These are phyloP conservation scores for Plantago elongata DNA, from an alignment of 257 asterid species.

Conservation along the genomic window DNA sequence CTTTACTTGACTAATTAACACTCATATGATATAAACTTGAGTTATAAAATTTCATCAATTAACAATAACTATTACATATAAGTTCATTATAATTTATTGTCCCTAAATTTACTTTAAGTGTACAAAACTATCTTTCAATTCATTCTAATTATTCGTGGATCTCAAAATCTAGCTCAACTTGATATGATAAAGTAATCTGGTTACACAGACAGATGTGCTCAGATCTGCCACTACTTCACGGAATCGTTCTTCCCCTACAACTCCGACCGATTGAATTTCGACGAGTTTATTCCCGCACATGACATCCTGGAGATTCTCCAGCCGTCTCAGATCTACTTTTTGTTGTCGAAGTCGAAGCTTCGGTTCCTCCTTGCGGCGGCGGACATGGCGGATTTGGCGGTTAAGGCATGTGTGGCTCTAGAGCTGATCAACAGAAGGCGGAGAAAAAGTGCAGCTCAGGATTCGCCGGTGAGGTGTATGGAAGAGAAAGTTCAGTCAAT, in stretches of 20 bases:
- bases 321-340: constrained; percentile 55
- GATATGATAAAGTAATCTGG: too few species aligned
- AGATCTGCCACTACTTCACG: constrained; percentile 21
- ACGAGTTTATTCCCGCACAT: constrained; percentile 50
- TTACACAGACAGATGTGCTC: too few species aligned
- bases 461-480: constrained; percentile 32
- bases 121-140: too few species aligned
- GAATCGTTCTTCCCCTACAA: constrained; percentile 45
- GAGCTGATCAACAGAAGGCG: constrained; percentile 27
- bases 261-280: constrained; percentile 55
- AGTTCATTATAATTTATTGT: too few species aligned
- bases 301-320: constrained; percentile 31
- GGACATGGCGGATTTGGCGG: constrained; percentile 78
- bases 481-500: not conserved
- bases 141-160: too few species aligned
- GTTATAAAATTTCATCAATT: too few species aligned
- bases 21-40: too few species aligned
- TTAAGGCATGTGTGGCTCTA: constrained; percentile 64
- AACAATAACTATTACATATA: too few species aligned
- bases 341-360: constrained; percentile 42
- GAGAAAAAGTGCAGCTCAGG: constrained; percentile 32
- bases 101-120: too few species aligned
- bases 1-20: too few species aligned
- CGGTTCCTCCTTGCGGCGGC: constrained; percentile 48
- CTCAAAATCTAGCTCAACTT: too few species aligned